Conservation (phyloP, 495 filamentous ascomycete genomes). For the Penicillium flavigenum region DNA sequence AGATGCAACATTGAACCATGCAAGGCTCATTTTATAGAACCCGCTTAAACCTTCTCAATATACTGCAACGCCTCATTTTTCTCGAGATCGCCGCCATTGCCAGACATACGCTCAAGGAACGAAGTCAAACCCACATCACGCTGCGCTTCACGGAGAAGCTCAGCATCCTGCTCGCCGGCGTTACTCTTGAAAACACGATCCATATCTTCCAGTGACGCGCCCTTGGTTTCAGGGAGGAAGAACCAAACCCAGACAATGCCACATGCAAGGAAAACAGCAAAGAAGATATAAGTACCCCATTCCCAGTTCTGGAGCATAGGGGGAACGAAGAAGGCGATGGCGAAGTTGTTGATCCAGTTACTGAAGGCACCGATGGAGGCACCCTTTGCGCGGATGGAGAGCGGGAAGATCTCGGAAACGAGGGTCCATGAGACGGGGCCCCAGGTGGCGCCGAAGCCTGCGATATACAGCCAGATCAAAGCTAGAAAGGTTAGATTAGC, state of each 20-base stretch:
- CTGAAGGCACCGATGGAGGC: conserved; percentile 42
- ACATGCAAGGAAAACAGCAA: conserved; percentile 33
- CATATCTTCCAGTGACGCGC: conserved; percentile 69
- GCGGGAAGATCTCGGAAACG: conserved; percentile 43
- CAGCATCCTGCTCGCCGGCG: conserved; percentile 37
- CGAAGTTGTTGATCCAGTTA: conserved; percentile 53
- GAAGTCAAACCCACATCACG: conserved; percentile 30
- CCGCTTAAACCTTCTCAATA: conserved; percentile 23
- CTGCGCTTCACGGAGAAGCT: conserved; percentile 31
- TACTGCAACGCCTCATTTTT: conserved; percentile 24
- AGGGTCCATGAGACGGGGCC: conserved; percentile 31
- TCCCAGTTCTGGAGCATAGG: conserved; percentile 46
- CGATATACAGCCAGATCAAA: conserved; percentile 37
- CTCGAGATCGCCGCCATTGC: conserved; percentile 21
- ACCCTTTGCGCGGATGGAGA: conserved; percentile 47
- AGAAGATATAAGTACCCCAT: conserved; percentile 53
- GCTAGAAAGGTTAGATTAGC: conserved; percentile 23
- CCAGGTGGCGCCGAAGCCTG: conserved; percentile 69
- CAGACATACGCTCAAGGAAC: conserved; percentile 25
- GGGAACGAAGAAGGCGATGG: conserved; percentile 49
- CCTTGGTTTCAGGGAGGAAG: conserved; percentile 57
- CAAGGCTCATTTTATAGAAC: not conserved
- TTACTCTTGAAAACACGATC: conserved; percentile 46
- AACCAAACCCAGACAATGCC: conserved; percentile 47
- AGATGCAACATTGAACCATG: not conserved